These are phyloP conservation scores for Abrus precatorius DNA, from an alignment of 306 rosid species.

Conservation along the genomic window DNA sequence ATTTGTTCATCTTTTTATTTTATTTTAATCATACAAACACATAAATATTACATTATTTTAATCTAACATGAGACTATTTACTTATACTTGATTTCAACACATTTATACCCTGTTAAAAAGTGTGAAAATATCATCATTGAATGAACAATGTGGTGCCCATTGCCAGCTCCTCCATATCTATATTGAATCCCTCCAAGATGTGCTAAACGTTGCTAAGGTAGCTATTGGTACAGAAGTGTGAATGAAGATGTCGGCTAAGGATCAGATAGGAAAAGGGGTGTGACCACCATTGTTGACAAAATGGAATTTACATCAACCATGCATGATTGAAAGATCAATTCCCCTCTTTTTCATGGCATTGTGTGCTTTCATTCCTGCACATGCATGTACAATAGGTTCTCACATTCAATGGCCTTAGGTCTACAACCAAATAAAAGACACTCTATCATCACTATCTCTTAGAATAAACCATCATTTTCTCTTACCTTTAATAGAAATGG, in stretches of 20 bases:
- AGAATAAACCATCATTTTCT: constrained; percentile 32
- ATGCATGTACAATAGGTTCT: constrained; percentile 35
- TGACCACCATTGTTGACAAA: constrained; percentile 40
- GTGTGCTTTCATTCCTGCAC: not conserved
- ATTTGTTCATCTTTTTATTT: too few species aligned
- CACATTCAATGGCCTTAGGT: constrained; percentile 38
- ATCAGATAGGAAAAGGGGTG: constrained; percentile 33
- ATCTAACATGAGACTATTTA: too few species aligned
- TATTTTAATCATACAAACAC: too few species aligned
- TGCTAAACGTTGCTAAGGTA: constrained; percentile 1
- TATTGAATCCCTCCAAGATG: constrained; percentile 6
- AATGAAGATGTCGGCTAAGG: constrained; percentile 32
- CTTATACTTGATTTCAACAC: too few species aligned
- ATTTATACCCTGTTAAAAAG: too few species aligned
- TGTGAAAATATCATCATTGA: too few species aligned
- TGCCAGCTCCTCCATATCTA: constrained; percentile 16
- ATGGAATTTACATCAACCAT: constrained; percentile 28
- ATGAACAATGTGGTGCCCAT: constrained; percentile 28
- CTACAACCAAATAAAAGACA: constrained; percentile 38
- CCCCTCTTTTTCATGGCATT: not conserved
- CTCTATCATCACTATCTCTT: constrained; percentile 2
- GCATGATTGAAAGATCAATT: constrained; percentile 21
- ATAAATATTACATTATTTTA: too few species aligned
- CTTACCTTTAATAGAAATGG: constrained; percentile 22
- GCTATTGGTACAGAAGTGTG: constrained; percentile 1